Conservation (phyloP, 352 stramenopile species). For the Phytophthora meadii region DNA sequence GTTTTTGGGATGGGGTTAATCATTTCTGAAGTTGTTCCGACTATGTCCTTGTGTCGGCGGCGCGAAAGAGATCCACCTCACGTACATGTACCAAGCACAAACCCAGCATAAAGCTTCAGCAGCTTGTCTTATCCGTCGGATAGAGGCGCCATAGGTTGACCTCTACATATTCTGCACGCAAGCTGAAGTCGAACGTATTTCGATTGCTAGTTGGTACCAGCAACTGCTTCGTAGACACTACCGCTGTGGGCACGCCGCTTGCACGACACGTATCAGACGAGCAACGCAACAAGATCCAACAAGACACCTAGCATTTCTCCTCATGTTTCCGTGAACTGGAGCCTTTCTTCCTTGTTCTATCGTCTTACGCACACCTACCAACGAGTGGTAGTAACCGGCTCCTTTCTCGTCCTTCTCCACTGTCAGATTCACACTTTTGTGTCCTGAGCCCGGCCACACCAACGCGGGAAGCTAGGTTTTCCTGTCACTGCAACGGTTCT, state of each 20-base stretch:
- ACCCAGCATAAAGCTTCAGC: too few relatives aligned
- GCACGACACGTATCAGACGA: constrained; percentile 2
- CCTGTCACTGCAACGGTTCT: constrained; percentile 18
- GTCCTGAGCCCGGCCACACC: constrained; percentile 2
- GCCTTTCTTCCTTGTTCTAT: constrained; percentile 24
- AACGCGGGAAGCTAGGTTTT: constrained; percentile 8
- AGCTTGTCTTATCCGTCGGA: too few relatives aligned
- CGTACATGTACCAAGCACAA: too few relatives aligned
- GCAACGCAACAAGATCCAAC: constrained; percentile 9
- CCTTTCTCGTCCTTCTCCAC: constrained; percentile 2
- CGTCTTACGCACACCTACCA: constrained; percentile 26
- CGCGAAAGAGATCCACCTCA: too few relatives aligned
- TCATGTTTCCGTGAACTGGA: constrained; percentile 4
- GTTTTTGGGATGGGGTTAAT: constrained; percentile 30
- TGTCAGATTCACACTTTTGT: constrained; percentile 2
- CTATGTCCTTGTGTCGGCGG: constrained; percentile 8
- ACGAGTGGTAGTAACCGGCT: constrained; percentile 6
- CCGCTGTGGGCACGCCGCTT: not conserved
- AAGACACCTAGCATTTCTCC: not conserved
- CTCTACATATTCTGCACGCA: not conserved
- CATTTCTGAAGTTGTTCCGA: constrained; percentile 34
- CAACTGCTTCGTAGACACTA: constrained; percentile 1
- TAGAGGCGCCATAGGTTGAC: too few relatives aligned
- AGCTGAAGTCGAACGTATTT: not conserved
- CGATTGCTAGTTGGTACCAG: not conserved